These are phyloP conservation scores for Penicillium lividum DNA, from an alignment of 495 filamentous ascomycete species.

Conservation along the genomic window DNA sequence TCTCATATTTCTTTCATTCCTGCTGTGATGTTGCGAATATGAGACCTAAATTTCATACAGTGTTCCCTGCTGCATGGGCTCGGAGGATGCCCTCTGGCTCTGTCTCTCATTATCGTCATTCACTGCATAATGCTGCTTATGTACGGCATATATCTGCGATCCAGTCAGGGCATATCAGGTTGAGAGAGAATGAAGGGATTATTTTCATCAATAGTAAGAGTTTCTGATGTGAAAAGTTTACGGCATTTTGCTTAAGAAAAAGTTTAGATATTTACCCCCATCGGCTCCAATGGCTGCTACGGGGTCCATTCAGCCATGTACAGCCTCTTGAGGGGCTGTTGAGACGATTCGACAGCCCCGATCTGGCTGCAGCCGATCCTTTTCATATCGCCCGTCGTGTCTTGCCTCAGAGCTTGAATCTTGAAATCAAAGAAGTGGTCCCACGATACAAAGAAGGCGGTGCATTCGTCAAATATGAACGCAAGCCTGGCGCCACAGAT, in stretches of 20 bases:
- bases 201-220: conserved; percentile 85
- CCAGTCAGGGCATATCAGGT: conserved; percentile 69
- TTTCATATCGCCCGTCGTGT: conserved; percentile 60
- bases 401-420: conserved; percentile 56
- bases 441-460: conserved; percentile 89
- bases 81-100: conserved; percentile 4
- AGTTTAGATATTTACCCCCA: conserved; percentile 78
- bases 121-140: conserved; percentile 12
- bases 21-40: conserved; percentile 17
- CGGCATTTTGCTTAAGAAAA: conserved; percentile 12
- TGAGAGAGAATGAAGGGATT: conserved; percentile 71
- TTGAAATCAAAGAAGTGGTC: conserved; percentile 75
- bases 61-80: conserved; percentile 7
- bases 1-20: background rate
- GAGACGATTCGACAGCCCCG: conserved; percentile 61
- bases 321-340: conserved; percentile 60
- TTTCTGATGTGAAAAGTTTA: background rate
- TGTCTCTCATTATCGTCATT: conserved; percentile 11
- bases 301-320: conserved; percentile 59
- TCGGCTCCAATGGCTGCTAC: conserved; percentile 66
- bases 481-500: conserved; percentile 51
- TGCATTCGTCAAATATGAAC: conserved; percentile 84
- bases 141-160: conserved; percentile 27
- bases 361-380: conserved; percentile 62
- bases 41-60: conserved; percentile 10